Conservation (phyloP, 2,329 filamentous ascomycete species). For the Aspergillus pseudonomiae region DNA sequence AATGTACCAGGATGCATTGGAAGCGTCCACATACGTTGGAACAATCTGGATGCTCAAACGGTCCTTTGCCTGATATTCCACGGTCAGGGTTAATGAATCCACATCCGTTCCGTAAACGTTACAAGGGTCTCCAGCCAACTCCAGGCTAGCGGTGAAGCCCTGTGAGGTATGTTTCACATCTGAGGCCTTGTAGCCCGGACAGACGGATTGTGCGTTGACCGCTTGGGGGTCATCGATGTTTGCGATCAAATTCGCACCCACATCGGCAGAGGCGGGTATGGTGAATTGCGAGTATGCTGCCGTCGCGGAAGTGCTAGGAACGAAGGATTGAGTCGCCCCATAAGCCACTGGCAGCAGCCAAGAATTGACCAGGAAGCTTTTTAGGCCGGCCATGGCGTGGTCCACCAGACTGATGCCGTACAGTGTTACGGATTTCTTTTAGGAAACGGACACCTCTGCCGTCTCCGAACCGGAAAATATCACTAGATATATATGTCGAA, state of each 20-base stretch:
- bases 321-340: constrained; percentile 23
- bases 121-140: constrained; percentile 59
- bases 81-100: constrained; percentile 64
- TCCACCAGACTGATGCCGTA: not conserved
- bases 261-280: constrained; percentile 50
- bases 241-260: constrained; percentile 56
- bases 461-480: not conserved
- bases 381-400: constrained; percentile 29
- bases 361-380: constrained; percentile 23
- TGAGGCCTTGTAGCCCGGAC: constrained; percentile 61
- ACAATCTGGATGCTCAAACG: constrained; percentile 72
- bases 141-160: constrained; percentile 57
- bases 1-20: constrained; percentile 68
- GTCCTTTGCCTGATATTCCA: constrained; percentile 68
- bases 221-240: constrained; percentile 68
- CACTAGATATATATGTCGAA: not conserved
- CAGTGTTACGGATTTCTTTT: constrained; percentile 11
- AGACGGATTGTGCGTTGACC: constrained; percentile 64
- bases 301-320: constrained; percentile 20
- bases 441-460: not conserved
- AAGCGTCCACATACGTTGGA: constrained; percentile 63
- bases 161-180: constrained; percentile 49
- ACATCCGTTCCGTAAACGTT: constrained; percentile 80
- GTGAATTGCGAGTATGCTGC: constrained; percentile 45
- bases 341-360: constrained; percentile 32